A percentile compares a stretch with the other conserved stretches of the same genome.
Evolutionary conservation across 2,329 filamentous ascomycete species (phyloP).

Genomic region (Colletotrichum liaoningense): DNA sequence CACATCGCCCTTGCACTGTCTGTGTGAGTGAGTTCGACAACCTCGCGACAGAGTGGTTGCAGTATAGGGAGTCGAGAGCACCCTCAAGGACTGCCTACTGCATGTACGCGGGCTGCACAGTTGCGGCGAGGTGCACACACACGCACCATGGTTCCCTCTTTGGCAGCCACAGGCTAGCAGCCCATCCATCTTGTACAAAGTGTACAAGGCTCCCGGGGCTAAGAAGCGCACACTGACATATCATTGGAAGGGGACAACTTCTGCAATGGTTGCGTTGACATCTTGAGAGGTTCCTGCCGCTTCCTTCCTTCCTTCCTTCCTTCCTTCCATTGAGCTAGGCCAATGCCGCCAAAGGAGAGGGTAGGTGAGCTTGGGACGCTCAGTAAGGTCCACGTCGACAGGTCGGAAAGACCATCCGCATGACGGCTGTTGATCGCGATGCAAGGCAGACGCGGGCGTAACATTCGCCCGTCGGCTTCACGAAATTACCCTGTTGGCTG

Average conservation of each 20-base stretch:
- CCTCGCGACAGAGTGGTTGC: background rate
- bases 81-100: background rate
- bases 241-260: background rate
- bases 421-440: slow-evolving; percentile 32
- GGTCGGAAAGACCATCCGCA: slow-evolving; percentile 21
- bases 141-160: background rate
- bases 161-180: background rate
- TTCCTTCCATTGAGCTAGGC: background rate
- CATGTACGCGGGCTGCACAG: background rate
- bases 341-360: background rate
- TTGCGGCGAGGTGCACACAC: background rate
- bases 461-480: background rate
- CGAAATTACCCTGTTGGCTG: slow-evolving; percentile 35
- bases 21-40: background rate
- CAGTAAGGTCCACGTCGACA: slow-evolving; percentile 15
- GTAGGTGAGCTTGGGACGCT: background rate
- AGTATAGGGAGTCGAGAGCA: background rate
- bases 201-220: background rate
- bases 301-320: background rate
- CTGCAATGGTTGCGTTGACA: slow-evolving; percentile 7
- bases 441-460: slow-evolving; percentile 16
- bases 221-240: background rate
- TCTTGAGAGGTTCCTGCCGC: background rate
- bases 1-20: background rate
- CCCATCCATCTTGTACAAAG: background rate